Percentiles rank a stretch among this genome's conserved stretches.
phyloP scores from a whole-genome alignment of 768 basidiomycete genomes.

The Mycena albidolilacea region DNA sequence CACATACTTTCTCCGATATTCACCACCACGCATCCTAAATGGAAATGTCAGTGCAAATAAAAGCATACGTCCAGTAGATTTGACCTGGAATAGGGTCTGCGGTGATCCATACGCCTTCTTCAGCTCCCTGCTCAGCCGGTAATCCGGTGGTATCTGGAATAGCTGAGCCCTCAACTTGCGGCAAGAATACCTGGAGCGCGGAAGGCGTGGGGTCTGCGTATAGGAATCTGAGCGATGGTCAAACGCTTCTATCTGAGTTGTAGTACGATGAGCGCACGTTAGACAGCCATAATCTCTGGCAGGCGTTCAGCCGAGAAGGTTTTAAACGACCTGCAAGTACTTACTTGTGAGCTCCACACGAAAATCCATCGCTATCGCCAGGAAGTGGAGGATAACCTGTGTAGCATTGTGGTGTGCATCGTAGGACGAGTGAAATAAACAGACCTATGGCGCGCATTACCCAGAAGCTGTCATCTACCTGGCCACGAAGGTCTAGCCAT shows the following conservation, averaged over 20 bases:
- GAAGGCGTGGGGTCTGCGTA: slow-evolving; percentile 84
- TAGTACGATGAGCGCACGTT: slow-evolving; percentile 66
- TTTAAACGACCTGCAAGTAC: slow-evolving; percentile 14
- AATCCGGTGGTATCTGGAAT: slow-evolving; percentile 52
- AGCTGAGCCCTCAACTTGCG: slow-evolving; percentile 52
- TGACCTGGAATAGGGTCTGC: slow-evolving; percentile 84
- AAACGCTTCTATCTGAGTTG: neutral
- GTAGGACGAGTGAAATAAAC: slow-evolving; percentile 16
- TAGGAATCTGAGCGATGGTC: slow-evolving; percentile 72
- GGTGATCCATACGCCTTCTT: slow-evolving; percentile 82
- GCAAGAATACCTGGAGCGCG: slow-evolving; percentile 87
- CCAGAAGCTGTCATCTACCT: slow-evolving; percentile 93
- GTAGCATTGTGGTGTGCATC: slow-evolving; percentile 1
- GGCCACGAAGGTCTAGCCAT: slow-evolving; percentile 74
- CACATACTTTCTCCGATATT: slow-evolving; percentile 92
- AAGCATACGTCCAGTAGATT: neutral
- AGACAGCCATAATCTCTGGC: slow-evolving; percentile 91
- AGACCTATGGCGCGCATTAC: slow-evolving; percentile 87
- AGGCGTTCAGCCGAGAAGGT: slow-evolving; percentile 24
- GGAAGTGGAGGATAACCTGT: slow-evolving; percentile 92
- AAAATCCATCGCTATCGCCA: slow-evolving; percentile 82
- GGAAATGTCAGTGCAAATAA: neutral
- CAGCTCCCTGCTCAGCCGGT: slow-evolving; percentile 66
- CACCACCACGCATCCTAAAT: slow-evolving; percentile 77
- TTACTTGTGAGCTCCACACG: slow-evolving; percentile 93